These are phyloP conservation scores for Cnidoscolus chayamansa DNA, from an alignment of 441 rosid genomes.

Conservation along the genomic window DNA sequence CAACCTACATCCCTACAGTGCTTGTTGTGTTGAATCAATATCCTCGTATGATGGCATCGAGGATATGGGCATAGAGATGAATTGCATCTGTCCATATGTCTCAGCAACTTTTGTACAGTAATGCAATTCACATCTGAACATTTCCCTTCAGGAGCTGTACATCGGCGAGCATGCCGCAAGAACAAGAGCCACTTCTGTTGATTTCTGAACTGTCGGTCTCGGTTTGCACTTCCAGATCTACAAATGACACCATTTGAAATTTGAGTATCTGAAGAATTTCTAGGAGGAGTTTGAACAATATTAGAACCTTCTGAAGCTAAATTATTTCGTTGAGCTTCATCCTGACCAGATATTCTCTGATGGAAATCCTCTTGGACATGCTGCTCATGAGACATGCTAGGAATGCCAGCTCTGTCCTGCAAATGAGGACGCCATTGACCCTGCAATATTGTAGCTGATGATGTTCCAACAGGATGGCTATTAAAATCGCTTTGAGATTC, in stretches of 20 bases:
- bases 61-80: slow-evolving; percentile 64
- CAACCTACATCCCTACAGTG: slow-evolving; percentile 66
- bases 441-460: slow-evolving; percentile 51
- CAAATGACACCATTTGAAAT: slow-evolving; percentile 41
- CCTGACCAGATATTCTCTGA: slow-evolving; percentile 68
- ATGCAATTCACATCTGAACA: slow-evolving; percentile 68
- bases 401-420: slow-evolving; percentile 50
- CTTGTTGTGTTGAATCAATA: slow-evolving; percentile 69
- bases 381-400: slow-evolving; percentile 52
- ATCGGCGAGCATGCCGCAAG: slow-evolving; percentile 85
- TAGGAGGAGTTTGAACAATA: slow-evolving; percentile 48
- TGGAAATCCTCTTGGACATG: slow-evolving; percentile 77
- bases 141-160: slow-evolving; percentile 88
- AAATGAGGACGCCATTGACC: slow-evolving; percentile 65
- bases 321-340: slow-evolving; percentile 79
- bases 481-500: slow-evolving; percentile 58
- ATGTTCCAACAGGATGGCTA: slow-evolving; percentile 51
- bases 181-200: slow-evolving; percentile 92
- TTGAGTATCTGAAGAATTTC: slow-evolving; percentile 45
- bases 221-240: slow-evolving; percentile 60
- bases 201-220: slow-evolving; percentile 67
- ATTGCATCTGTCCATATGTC: slow-evolving; percentile 77
- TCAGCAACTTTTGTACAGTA: slow-evolving; percentile 67
- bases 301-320: slow-evolving; percentile 61
- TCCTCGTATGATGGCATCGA: slow-evolving; percentile 75